Conservation (phyloP, 176 grass and related monocot genomes). For the Avena atlantica region DNA sequence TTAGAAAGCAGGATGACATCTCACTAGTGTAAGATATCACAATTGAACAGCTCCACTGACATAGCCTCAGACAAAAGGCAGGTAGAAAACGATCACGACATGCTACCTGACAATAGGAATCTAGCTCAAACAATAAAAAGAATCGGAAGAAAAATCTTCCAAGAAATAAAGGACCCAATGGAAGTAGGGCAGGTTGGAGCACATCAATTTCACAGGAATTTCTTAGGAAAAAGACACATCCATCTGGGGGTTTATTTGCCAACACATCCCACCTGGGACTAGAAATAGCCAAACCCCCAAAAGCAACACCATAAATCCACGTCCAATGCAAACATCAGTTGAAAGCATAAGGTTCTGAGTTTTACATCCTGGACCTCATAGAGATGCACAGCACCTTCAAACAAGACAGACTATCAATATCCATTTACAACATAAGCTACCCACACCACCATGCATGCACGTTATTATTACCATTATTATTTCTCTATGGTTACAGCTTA, state of each 20-base stretch:
- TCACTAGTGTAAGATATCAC: background rate
- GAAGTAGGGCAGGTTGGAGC: background rate
- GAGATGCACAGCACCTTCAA: slow-evolving; percentile 36
- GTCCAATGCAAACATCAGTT: slow-evolving; percentile 27
- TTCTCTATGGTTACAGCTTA: slow-evolving; percentile 44
- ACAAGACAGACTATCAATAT: slow-evolving; percentile 37
- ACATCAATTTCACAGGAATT: background rate
- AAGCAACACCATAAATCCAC: slow-evolving; percentile 1
- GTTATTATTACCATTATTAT: slow-evolving; percentile 40
- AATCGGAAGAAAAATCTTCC: background rate
- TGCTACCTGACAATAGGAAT: slow-evolving; percentile 1
- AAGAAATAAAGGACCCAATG: background rate
- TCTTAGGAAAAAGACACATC: background rate
- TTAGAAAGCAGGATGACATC: background rate
- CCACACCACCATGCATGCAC: slow-evolving; percentile 37
- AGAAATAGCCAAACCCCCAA: background rate
- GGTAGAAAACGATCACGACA: background rate
- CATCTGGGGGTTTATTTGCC: background rate
- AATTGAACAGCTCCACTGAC: slow-evolving; percentile 28
- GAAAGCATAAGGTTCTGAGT: slow-evolving; percentile 19
- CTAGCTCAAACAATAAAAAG: slow-evolving; percentile 2
- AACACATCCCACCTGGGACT: background rate
- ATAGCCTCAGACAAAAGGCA: background rate
- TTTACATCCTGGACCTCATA: slow-evolving; percentile 14
- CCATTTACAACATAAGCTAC: slow-evolving; percentile 53